These are phyloP conservation scores for Heliamphora pulchella DNA, from an alignment of 179 eudicot species.

Conservation along the genomic window DNA sequence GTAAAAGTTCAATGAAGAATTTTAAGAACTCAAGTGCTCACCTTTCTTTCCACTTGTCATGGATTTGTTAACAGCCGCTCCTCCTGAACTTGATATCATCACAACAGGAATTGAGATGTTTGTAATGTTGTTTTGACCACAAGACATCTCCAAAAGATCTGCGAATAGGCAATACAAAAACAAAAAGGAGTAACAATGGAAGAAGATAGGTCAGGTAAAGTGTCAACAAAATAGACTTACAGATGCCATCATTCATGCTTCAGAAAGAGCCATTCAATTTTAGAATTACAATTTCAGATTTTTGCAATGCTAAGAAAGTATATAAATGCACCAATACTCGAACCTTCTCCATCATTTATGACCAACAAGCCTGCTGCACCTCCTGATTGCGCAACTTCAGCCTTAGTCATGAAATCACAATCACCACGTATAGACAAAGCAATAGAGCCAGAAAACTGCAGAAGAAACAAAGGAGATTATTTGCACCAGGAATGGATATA, in stretches of 20 bases:
- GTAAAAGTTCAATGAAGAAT: too few species aligned
- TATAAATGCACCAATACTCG: slow-evolving; percentile 13
- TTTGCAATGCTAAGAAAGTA: neutral
- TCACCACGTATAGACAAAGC: slow-evolving; percentile 71
- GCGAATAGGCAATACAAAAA: slow-evolving; percentile 6
- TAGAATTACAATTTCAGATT: slow-evolving; percentile 3
- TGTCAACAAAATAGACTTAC: neutral
- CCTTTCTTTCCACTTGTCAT: slow-evolving; percentile 46
- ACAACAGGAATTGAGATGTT: slow-evolving; percentile 59
- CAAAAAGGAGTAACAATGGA: neutral
- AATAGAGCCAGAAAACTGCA: slow-evolving; percentile 53
- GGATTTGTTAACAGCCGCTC: slow-evolving; percentile 43
- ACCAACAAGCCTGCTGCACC: slow-evolving; percentile 66
- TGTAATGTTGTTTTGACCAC: slow-evolving; percentile 38
- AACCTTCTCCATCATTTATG: slow-evolving; percentile 61
- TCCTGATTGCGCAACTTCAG: slow-evolving; percentile 57
- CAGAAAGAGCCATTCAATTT: neutral
- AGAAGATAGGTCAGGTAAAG: neutral
- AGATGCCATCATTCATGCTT: neutral
- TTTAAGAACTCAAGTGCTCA: slow-evolving; percentile 21
- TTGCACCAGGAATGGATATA: neutral
- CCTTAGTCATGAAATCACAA: slow-evolving; percentile 65
- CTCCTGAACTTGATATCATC: slow-evolving; percentile 52
- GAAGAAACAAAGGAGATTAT: slow-evolving; percentile 4
- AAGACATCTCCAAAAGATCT: slow-evolving; percentile 58